Base-by-base conservation (phyloP, 2,329 filamentous ascomycete genomes). In the Diaporthe batatas region DNA sequence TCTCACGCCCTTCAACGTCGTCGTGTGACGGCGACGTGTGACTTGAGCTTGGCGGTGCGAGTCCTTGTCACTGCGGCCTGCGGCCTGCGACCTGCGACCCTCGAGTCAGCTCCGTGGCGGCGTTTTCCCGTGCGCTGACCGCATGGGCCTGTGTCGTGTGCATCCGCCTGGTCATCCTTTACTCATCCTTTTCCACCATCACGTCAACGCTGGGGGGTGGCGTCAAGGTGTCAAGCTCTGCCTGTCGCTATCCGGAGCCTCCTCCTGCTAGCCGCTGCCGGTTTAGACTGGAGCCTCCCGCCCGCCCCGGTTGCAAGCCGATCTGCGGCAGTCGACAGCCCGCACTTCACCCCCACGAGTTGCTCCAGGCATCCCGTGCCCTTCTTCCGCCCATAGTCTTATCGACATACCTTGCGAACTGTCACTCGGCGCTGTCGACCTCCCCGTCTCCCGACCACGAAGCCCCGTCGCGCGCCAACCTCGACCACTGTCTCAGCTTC, bases 131-230 rank as follows among this genome's bases (percentile, higher is more conserved):
- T 32, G 68, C 54, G 68, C 68, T 70, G 68, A 47, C 51, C 55
- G 42, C 32, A 70, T 67, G 59, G 29, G 59, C 62, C 25, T 65
- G 49, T 72, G 34, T 47, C 49, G 70, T 55, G 44, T 55, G 25
- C 49, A 44, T 25, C 49, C 23, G 70, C 44, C 65, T 36, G 32
- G 65, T 69, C 49, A 54, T 44, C 49, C 44, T 42, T 51, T 54
- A 29, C 54, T 44, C 51, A 65, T 73, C 47, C 34, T 53, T 71
- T 67, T 59, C 29, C 42, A 36, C 44, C 49, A 68, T 73, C 69
- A 71, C 68, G 68, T 73, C 68, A 71, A 71, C 72, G 54, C 57
- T 71, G 54, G 68, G 64, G 62, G 58, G 58, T 58, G 44, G 68
- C 36, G 55, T 57, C 44, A 71, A 64, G 58, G 44, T 62, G 51